Conservation (phyloP, 768 basidiomycete species). For the Sarcodon sp. region DNA sequence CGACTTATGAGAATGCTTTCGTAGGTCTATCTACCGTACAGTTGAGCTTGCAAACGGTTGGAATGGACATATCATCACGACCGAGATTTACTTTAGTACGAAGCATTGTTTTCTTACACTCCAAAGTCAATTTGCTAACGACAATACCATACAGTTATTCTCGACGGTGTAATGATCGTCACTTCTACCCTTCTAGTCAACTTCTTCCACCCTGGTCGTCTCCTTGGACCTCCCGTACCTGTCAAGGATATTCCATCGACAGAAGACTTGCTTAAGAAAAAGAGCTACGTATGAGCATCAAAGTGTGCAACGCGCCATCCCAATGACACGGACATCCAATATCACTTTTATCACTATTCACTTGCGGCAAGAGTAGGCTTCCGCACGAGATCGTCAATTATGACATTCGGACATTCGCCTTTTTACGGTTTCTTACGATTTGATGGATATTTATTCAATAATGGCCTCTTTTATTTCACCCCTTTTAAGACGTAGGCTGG, state of each 20-base stretch:
- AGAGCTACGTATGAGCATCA: not conserved
- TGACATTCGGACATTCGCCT: no score
- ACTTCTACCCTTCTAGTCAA: conserved; percentile 19
- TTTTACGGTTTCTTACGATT: no score
- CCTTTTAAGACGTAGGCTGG: no score
- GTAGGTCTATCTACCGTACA: conserved; percentile 37
- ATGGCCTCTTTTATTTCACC: no score
- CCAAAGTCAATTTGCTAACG: not conserved
- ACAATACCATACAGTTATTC: conserved; percentile 8
- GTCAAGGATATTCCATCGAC: not conserved
- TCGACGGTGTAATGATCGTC: conserved; percentile 20
- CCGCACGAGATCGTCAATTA: no score
- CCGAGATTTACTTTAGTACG: conserved; percentile 33
- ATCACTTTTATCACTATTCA: no score
- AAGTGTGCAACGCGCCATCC: no score
- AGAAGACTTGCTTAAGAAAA: not conserved
- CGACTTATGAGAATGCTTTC: no score
- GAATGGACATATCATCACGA: conserved; percentile 34
- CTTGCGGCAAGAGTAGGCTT: no score
- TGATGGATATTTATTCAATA: no score
- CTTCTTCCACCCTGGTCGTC: conserved; percentile 19
- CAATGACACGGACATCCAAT: no score
- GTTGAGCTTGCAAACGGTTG: conserved; percentile 40
- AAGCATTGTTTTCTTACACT: not conserved
- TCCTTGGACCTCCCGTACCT: conserved; percentile 9